Evolutionary conservation across 2,329 filamentous ascomycete genomes (phyloP).

Genomic region (Paecilomyces niveus): DNA sequence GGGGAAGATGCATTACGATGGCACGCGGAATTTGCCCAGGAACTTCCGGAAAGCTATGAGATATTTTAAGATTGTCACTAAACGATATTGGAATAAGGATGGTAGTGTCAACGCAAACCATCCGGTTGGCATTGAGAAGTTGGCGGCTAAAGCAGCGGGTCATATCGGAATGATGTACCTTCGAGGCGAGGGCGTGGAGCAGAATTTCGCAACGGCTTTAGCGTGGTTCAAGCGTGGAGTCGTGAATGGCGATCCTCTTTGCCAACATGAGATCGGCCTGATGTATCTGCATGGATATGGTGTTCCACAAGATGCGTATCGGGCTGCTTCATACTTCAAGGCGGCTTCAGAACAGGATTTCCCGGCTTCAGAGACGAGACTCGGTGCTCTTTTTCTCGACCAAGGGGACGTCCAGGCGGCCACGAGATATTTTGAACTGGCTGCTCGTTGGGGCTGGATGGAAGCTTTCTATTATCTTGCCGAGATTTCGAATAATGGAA

Average conservation of each 20-base stretch:
- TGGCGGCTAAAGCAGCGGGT: slow-evolving; percentile 75
- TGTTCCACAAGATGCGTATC: slow-evolving; percentile 60
- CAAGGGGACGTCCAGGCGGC: slow-evolving; percentile 78
- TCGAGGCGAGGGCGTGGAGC: slow-evolving; percentile 74
- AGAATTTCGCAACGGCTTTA: slow-evolving; percentile 68
- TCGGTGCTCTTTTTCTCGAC: slow-evolving; percentile 79
- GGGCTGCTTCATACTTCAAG: slow-evolving; percentile 69
- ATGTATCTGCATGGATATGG: slow-evolving; percentile 78
- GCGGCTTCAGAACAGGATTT: slow-evolving; percentile 76
- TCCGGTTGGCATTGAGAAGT: slow-evolving; percentile 64
- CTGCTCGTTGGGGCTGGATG: slow-evolving; percentile 72
- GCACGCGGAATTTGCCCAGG: slow-evolving; percentile 64
- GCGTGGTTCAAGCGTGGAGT: slow-evolving; percentile 80
- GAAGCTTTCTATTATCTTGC: slow-evolving; percentile 90
- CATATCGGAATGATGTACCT: slow-evolving; percentile 86
- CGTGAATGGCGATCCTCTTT: slow-evolving; percentile 68
- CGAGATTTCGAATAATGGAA: slow-evolving; percentile 73
- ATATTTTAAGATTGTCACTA: slow-evolving; percentile 74
- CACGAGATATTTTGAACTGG: slow-evolving; percentile 80
- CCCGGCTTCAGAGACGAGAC: slow-evolving; percentile 70
- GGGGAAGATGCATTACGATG: slow-evolving; percentile 82
- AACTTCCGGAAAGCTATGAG: slow-evolving; percentile 67
- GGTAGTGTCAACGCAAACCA: slow-evolving; percentile 66
- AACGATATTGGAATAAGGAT: slow-evolving; percentile 73
- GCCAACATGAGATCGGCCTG: slow-evolving; percentile 74